These are phyloP conservation scores for Anthostomella pinea DNA, from an alignment of 2,329 filamentous ascomycete species.

Conservation along the genomic window DNA sequence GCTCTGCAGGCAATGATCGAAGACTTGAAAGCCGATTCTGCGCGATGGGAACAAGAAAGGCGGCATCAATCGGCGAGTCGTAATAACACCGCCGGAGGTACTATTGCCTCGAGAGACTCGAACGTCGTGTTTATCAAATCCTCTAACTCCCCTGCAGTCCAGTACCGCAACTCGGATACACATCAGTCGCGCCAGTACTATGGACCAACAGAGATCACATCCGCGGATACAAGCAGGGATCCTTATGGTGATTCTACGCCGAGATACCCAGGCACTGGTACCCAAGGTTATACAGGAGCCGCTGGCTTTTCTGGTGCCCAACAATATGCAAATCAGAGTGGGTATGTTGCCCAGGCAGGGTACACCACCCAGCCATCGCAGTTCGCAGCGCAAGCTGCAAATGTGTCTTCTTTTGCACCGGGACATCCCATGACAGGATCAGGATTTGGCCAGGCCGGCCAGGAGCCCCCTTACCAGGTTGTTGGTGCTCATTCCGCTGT, in stretches of 20 bases:
- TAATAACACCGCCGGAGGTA: slow-evolving; percentile 56
- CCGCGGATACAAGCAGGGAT: slow-evolving; percentile 22
- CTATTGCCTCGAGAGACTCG: slow-evolving; percentile 50
- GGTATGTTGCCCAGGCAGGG: slow-evolving; percentile 28
- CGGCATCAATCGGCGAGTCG: slow-evolving; percentile 51
- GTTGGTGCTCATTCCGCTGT: slow-evolving; percentile 27
- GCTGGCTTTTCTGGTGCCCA: slow-evolving; percentile 34
- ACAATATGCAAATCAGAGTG: slow-evolving; percentile 30
- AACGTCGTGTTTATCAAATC: slow-evolving; percentile 46
- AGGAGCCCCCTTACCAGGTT: slow-evolving; percentile 31
- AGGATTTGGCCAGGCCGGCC: slow-evolving; percentile 28
- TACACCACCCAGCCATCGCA: slow-evolving; percentile 28
- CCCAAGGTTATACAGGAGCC: slow-evolving; percentile 48
- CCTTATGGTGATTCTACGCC: slow-evolving; percentile 41
- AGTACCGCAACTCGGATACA: slow-evolving; percentile 56
- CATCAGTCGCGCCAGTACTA: slow-evolving; percentile 45
- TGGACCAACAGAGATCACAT: slow-evolving; percentile 41
- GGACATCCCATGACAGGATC: slow-evolving; percentile 21
- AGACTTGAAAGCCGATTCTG: slow-evolving; percentile 60
- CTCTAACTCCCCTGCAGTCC: slow-evolving; percentile 60
- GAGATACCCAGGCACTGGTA: slow-evolving; percentile 50
- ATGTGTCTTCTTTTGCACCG: slow-evolving; percentile 24
- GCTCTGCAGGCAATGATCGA: slow-evolving; percentile 58
- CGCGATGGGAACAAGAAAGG: slow-evolving; percentile 60
- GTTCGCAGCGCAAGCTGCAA: slow-evolving; percentile 25